Base-by-base conservation (phyloP, 148 eudicot genomes). In the Fagopyrum esculentum region DNA sequence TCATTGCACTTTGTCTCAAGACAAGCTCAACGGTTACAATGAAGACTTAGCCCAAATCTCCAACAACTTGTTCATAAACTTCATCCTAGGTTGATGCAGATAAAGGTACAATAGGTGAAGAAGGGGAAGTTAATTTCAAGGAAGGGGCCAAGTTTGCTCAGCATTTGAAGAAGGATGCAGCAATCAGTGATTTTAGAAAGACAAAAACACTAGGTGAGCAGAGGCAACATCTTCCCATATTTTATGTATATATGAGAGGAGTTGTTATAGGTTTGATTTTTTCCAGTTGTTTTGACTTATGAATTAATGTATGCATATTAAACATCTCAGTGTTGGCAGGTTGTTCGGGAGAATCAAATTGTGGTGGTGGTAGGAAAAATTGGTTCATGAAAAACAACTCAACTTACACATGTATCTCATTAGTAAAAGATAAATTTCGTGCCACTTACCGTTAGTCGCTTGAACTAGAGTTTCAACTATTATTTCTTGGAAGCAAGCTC, bases 381-480 rank as follows among this genome's bases (percentile, higher is more conserved):
- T 76, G 98, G 98, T 82, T 95, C 98, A 70, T 96, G 98, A 66
- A 95, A 95, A 77, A 95, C 97, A 55, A 95, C 98, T 49, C 98
- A 95, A 76, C 86, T 95, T 49, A 95, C 96, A 19, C 98, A 94
- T 93, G 97, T 89, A 72, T 69, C 72, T 82, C 22, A 64, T 17
- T 11, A 7, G 11, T 13, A 5, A 11, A 2, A 12, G 40, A 64
- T 8, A 30, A 61, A 61, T 61, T 16, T 5, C 13, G 43, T 30
- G 69, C 9, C 69, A 63, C 12, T 63, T 0, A 45, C 69, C 35
- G 0, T 63, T 12, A 9, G 45, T 35, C 9, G 9, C 3, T 29
- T 35, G 13, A 63, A 63, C 16, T 35, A 63, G 45, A 30, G 69
- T 15, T 11, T 63, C 45, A 29, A 2, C 3, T 35, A 3, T 63